Base-by-base conservation (phyloP, 768 basidiomycete species). In the Tricholoma hemisulphureum region DNA sequence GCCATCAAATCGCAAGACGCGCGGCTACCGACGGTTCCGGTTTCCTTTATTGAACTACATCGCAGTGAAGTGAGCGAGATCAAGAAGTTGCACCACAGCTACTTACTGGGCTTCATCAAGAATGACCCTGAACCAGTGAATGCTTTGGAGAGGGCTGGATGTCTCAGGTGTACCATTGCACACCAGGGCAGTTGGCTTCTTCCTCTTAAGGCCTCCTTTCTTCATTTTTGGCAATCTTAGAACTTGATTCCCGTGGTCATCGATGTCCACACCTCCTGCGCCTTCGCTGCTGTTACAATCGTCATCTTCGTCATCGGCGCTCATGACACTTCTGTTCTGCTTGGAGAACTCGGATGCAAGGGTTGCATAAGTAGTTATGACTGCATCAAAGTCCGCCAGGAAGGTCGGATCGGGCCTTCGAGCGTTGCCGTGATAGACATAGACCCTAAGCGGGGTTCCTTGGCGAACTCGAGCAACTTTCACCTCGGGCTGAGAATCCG, bases 301-400 rank as follows among this genome's bases (percentile, higher is more conserved):
- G 18, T 92, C 91, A 2, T 83, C 89, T 11, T 92, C 91, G 2
- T 86, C 83, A 0, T 84, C 85, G 3, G 89, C 87, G 2, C 78
- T 86, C 28, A 85, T 87, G 3, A 75, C 76, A 58, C 86, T 90
- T 66, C 84, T 80, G 56, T 75, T 84, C 72, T 98, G 95, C 69
- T 91, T 96, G 14, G 94, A 95, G 69, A 82, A 98, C 69, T 99
- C 97, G 11, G 91, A 90, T 1, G 95, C 96, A 35, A 99, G 79
- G 0, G 97, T 98, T 26, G 94, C 89, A 72, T 94, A 99, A 2
- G 95, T 98, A 4, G 97, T 99, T 70, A 99, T 93, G 57, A 99
- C 95, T 20, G 93, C 89, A 73, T 99, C 97, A 70, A 98, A 96
- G 69, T 95, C 87, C 18, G 93, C 90, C 45, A 99, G 78, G 69